Percentiles rank a stretch among this genome's conserved stretches.
phyloP scores from a whole-genome alignment of 2,329 filamentous ascomycete genomes.

The Venturia asperata region DNA sequence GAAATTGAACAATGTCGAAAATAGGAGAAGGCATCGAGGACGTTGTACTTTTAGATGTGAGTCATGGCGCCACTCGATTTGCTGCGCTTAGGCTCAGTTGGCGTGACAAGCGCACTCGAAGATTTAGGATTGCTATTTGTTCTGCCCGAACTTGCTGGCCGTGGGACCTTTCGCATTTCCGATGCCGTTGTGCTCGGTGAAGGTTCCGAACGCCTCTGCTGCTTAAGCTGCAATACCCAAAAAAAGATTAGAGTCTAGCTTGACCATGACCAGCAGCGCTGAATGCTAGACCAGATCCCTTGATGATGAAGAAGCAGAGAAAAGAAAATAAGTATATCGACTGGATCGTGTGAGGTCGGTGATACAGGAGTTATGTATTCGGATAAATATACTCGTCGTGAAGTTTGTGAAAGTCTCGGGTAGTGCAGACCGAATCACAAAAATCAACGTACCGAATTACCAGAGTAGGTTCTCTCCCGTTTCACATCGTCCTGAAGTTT shows the following conservation, averaged over 20 bases:
- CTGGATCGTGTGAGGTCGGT: neutral
- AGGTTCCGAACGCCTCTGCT: conserved; percentile 26
- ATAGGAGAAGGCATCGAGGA: neutral
- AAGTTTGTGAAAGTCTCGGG: conserved; percentile 15
- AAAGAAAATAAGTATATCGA: conserved; percentile 11
- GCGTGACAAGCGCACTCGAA: conserved; percentile 24
- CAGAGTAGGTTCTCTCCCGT: conserved; percentile 6
- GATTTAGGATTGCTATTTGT: conserved; percentile 35
- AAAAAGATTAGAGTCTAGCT: conserved; percentile 26
- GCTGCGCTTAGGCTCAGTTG: conserved; percentile 20
- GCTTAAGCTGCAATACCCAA: conserved; percentile 34
- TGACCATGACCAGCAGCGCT: conserved; percentile 8
- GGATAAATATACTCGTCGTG: conserved; percentile 7
- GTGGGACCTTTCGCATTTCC: conserved; percentile 25
- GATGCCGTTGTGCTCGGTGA: conserved; percentile 28
- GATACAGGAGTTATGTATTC: conserved; percentile 10
- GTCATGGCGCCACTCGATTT: conserved; percentile 9
- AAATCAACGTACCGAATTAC: conserved; percentile 18
- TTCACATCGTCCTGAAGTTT: conserved; percentile 72
- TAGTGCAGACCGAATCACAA: conserved; percentile 10
- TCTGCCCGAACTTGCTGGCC: conserved; percentile 31
- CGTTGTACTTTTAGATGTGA: neutral
- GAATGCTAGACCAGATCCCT: neutral
- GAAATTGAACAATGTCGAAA: neutral
- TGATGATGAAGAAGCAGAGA: conserved; percentile 2